Percentiles rank a stretch among this genome's conserved stretches.
Conservation (phyloP, 352 stramenopile genomes). For the Phytophthora pluvialis region DNA sequence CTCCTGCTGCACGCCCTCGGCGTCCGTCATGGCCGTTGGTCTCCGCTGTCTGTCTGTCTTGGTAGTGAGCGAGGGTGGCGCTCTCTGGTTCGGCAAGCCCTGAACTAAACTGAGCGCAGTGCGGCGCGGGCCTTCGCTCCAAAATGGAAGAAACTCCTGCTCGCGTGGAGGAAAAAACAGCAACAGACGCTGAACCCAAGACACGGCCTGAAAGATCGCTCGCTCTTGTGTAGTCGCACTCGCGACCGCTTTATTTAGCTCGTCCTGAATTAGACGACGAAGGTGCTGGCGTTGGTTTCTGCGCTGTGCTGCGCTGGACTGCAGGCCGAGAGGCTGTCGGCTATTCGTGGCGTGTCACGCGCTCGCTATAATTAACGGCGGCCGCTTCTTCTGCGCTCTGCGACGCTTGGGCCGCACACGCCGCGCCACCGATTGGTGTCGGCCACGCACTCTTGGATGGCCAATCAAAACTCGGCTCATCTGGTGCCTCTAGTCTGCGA, state of each 20-base stretch:
- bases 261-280: constrained; percentile 11
- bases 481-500: too few relatives aligned
- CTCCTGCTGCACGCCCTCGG: constrained; percentile 89
- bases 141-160: constrained; percentile 44
- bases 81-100: neutral
- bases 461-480: too few relatives aligned
- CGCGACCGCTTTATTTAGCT: constrained; percentile 1
- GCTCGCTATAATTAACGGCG: too few relatives aligned
- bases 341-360: too few relatives aligned
- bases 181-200: constrained; percentile 30
- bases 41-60: constrained; percentile 15
- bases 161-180: constrained; percentile 16
- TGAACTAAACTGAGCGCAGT: constrained; percentile 33
- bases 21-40: constrained; percentile 71
- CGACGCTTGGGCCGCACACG: too few relatives aligned
- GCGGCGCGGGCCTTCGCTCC: constrained; percentile 23
- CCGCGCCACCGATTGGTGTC: too few relatives aligned
- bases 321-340: too few relatives aligned
- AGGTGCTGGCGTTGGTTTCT: constrained; percentile 5
- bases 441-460: too few relatives aligned
- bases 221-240: neutral
- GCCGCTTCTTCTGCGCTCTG: too few relatives aligned
- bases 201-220: constrained; percentile 30
- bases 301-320: neutral
- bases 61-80: constrained; percentile 11